A percentile compares a stretch with the other conserved stretches of the same genome.
phyloP scores from a whole-genome alignment of 148 eudicot genomes.

The Vaccinium macrocarpon region DNA sequence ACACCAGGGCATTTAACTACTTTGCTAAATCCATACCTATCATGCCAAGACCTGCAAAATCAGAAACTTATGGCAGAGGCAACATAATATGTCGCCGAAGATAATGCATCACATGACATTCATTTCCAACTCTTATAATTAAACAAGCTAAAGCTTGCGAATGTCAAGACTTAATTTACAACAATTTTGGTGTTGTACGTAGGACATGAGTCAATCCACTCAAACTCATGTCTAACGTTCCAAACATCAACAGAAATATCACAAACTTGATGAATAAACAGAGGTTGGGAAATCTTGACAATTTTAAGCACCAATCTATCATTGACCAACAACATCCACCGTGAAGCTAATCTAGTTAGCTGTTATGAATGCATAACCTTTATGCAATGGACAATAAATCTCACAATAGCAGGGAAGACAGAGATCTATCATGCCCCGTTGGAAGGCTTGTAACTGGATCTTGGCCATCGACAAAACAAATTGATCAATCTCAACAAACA shows the following conservation, averaged over 20 bases:
- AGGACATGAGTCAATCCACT: neutral
- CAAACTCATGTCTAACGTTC: neutral
- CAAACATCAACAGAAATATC: neutral
- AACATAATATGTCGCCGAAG: neutral
- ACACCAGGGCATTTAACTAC: conserved; percentile 90
- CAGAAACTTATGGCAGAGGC: neutral
- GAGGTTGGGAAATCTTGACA: neutral
- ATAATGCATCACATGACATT: conserved; percentile 7
- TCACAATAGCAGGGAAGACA: conserved; percentile 78
- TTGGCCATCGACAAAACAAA: conserved; percentile 29
- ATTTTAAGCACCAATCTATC: neutral
- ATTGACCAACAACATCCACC: conserved; percentile 1
- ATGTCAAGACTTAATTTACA: neutral
- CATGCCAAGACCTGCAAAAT: conserved; percentile 9
- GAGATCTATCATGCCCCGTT: conserved; percentile 64
- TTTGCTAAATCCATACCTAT: conserved; percentile 87
- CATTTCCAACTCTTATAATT: conserved; percentile 2
- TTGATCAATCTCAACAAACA: conserved; percentile 3
- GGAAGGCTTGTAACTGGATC: conserved; percentile 94
- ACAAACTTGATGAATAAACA: neutral
- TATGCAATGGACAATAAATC: conserved; percentile 21
- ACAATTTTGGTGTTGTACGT: neutral
- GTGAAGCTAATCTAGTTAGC: conserved; percentile 2
- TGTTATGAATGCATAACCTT: conserved; percentile 12
- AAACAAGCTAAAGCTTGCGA: neutral